Evolutionary conservation across 1,284 basidiomycete species (phyloP).

Genomic region (Sporisorium graminicola): DNA sequence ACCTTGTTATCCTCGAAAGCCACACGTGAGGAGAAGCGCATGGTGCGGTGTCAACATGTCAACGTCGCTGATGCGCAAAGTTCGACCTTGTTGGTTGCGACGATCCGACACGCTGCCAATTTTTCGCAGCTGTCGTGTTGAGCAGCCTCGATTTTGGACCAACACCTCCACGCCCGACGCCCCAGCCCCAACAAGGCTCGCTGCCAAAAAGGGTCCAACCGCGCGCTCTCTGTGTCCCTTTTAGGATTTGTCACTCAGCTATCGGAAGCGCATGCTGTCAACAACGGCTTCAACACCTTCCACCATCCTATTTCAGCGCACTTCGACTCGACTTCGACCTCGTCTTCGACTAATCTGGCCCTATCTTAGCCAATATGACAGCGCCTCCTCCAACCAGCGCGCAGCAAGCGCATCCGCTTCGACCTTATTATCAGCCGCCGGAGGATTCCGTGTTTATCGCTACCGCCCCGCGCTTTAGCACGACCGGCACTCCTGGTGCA

Average conservation of each 20-base stretch:
- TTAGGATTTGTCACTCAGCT: slow-evolving; percentile 16
- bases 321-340: not conserved
- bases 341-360: not conserved
- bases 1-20: not conserved
- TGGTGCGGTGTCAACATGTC: slow-evolving; percentile 16
- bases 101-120: slow-evolving; percentile 6
- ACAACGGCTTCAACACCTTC: not conserved
- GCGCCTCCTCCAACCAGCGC: slow-evolving; percentile 24
- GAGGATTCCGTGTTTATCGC: slow-evolving; percentile 62
- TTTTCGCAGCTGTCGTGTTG: slow-evolving; percentile 10
- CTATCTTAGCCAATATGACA: slow-evolving; percentile 10
- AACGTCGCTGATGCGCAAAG: not conserved
- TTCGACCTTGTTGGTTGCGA: not conserved
- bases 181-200: slow-evolving; percentile 7
- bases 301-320: not conserved
- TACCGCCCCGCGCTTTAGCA: slow-evolving; percentile 53
- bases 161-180: slow-evolving; percentile 45
- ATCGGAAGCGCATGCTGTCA: not conserved
- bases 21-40: not conserved
- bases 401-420: slow-evolving; percentile 53
- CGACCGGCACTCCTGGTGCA: slow-evolving; percentile 31
- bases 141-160: slow-evolving; percentile 9
- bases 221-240: slow-evolving; percentile 3
- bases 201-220: slow-evolving; percentile 24
- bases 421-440: slow-evolving; percentile 63